Evolutionary conservation across 352 stramenopile genomes (phyloP), one percentile per base, ranked within the genome.

Genomic region (Phytophthora melonis): DNA sequence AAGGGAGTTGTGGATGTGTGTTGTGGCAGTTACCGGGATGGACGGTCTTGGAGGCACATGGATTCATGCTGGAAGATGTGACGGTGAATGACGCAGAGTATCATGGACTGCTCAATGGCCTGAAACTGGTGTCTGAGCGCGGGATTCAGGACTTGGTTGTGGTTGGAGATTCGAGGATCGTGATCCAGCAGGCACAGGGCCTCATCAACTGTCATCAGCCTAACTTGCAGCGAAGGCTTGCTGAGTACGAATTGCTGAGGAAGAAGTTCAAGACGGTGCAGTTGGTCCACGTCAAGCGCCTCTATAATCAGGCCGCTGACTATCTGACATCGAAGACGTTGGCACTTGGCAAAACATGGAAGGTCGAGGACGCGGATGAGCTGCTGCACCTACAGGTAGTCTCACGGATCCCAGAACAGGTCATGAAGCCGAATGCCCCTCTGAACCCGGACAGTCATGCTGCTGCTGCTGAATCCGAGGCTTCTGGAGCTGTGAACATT

Each of bases 41-140:
- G n/a, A n/a, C n/a, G n/a, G n/a, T n/a, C n/a, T n/a, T n/a, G n/a
- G n/a, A n/a, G n/a, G n/a, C n/a, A n/a, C n/a, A n/a, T n/a, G n/a
- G n/a, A n/a, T n/a, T n/a, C n/a, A n/a, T n/a, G n/a, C n/a, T n/a
- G n/a, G n/a, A n/a, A n/a, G n/a, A n/a, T n/a, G 63, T 70, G 5
- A 70, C 63, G 0, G 63, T 70, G 1, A 70, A 63, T 19, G 63
- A 70, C 9, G 41, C 63, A 2, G 63, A 70, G 25, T 58, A 63
- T 30, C 21, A 34, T n/a, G 63, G 62, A 18, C 13, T 67, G 14
- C 36, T 41, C 3, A 59, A 41, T 2, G 60, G 10, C 5, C n/a
- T 67, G 19, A 45, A 45, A 45, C 36, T 45, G 18, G 36, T 8
- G 36, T 45, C 36, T 16, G 19, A 50, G 18, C 34, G 16, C 14